A percentile compares a stretch with the other conserved stretches of the same genome.
phyloP scores from a whole-genome alignment of 2,329 filamentous ascomycete genomes.

The Botrytis aclada region DNA sequence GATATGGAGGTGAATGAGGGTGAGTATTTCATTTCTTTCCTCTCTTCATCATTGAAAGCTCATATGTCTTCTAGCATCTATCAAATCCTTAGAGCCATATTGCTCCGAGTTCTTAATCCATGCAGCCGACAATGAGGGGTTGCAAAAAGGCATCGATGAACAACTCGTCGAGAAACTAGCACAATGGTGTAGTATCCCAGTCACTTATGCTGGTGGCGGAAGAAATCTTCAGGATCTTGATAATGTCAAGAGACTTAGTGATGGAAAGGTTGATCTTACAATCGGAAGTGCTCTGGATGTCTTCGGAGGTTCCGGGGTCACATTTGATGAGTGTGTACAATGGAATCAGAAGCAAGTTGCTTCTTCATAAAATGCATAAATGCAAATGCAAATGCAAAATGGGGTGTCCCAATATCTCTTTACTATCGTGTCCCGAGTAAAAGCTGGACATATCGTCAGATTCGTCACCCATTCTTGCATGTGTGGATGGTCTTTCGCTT shows the following conservation, averaged over 20 bases:
- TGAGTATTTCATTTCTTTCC: slow-evolving; percentile 40
- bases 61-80: slow-evolving; percentile 59
- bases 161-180: slow-evolving; percentile 73
- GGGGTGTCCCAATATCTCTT: not conserved
- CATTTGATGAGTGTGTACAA: slow-evolving; percentile 80
- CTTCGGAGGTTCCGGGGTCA: slow-evolving; percentile 85
- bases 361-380: slow-evolving; percentile 10
- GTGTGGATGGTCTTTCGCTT: not conserved
- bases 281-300: slow-evolving; percentile 96
- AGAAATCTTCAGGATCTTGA: slow-evolving; percentile 78
- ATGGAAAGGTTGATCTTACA: slow-evolving; percentile 83
- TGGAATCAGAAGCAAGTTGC: slow-evolving; percentile 67
- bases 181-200: slow-evolving; percentile 84
- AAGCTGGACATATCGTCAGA: not conserved
- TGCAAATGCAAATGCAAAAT: not conserved
- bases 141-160: slow-evolving; percentile 89
- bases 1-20: slow-evolving; percentile 91
- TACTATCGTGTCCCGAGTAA: not conserved
- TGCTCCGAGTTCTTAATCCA: slow-evolving; percentile 97
- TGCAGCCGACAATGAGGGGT: slow-evolving; percentile 91
- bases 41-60: slow-evolving; percentile 17
- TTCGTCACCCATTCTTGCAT: not conserved
- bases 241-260: slow-evolving; percentile 73
- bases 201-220: slow-evolving; percentile 96
- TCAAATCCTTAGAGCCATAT: slow-evolving; percentile 78